phyloP scores from a whole-genome alignment of 116 monocot species.

The Trichopus zeylanicus region DNA sequence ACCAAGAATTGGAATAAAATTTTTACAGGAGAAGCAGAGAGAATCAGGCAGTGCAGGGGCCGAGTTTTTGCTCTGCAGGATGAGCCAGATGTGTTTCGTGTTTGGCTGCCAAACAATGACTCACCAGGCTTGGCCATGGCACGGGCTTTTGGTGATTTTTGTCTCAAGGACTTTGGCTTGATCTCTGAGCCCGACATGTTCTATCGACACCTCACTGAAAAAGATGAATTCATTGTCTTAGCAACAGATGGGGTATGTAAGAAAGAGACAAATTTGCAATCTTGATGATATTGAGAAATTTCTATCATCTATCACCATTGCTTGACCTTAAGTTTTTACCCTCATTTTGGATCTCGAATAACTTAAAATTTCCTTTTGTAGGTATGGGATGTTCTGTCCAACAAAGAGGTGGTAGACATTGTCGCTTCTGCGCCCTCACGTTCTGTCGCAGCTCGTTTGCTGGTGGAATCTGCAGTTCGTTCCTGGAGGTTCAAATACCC shows the following conservation, averaged over 20 bases:
- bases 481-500: slow-evolving; percentile 62
- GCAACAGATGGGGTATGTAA: slow-evolving; percentile 94
- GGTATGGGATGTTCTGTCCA: slow-evolving; percentile 91
- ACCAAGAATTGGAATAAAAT: not conserved
- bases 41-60: slow-evolving; percentile 59
- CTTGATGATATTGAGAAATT: no score
- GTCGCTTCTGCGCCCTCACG: slow-evolving; percentile 43
- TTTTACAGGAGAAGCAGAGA: slow-evolving; percentile 56
- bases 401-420: slow-evolving; percentile 58
- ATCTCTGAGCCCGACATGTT: slow-evolving; percentile 81
- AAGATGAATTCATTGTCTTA: slow-evolving; percentile 77
- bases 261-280: not conserved
- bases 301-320: no score
- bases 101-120: slow-evolving; percentile 81
- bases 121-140: slow-evolving; percentile 93
- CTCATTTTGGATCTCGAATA: no score
- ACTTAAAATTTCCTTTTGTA: slow-evolving; percentile 10
- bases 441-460: slow-evolving; percentile 42
- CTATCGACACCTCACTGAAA: slow-evolving; percentile 53
- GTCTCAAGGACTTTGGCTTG: slow-evolving; percentile 81
- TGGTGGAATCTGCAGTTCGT: slow-evolving; percentile 57
- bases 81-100: slow-evolving; percentile 82
- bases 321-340: no score
- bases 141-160: slow-evolving; percentile 93
- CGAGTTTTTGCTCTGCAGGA: slow-evolving; percentile 81